Base-by-base conservation (phyloP, 1,139 yeast species). In the Scheffersomyces lignicola region DNA sequence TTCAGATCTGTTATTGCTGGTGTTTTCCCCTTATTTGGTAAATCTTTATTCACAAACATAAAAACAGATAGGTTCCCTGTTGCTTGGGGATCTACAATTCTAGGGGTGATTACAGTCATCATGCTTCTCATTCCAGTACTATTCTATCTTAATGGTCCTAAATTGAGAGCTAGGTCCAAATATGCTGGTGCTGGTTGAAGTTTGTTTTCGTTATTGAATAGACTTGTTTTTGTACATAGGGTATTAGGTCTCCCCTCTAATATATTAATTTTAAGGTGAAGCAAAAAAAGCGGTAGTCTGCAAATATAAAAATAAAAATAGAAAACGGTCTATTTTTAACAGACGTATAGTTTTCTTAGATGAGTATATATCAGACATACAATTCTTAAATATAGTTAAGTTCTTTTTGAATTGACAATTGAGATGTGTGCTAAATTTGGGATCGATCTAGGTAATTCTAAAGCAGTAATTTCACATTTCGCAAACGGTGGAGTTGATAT, bases 401-500 rank as follows among this genome's bases (percentile, higher is more conserved):
- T n/a, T n/a, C n/a, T n/a, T n/a, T n/a, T n/a, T n/a, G n/a, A n/a
- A n/a, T n/a, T n/a, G n/a, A n/a, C n/a, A n/a, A n/a, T n/a, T n/a
- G n/a, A n/a, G n/a, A n/a, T n/a, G n/a, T n/a, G n/a, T n/a, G n/a
- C n/a, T n/a, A n/a, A n/a, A 67, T 87, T 92, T 59, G 98, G 98
- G 75, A 84, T 92, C 67, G 99, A 92, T 80, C 83, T 92, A 63
- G 99, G 99, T 73, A 89, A 89, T 73, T 76, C 79, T 74, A 85
- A 78, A 76, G 81, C 95, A 46, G 97, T 90, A 51, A 78, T 92
- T 60, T 97, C 97, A 32, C 95, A 95, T 62, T 98, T 98, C 46
- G 86, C 95, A 66, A 92, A 92, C 80, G 83, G 97, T 75, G 97
- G 97, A 60, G 92, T 94, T 62, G 98, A 92, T 66, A 83, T 94